Evolutionary conservation across 2,329 filamentous ascomycete genomes (phyloP), one percentile per base, ranked within the genome.

Genomic region (Coniochaeta sp.): DNA sequence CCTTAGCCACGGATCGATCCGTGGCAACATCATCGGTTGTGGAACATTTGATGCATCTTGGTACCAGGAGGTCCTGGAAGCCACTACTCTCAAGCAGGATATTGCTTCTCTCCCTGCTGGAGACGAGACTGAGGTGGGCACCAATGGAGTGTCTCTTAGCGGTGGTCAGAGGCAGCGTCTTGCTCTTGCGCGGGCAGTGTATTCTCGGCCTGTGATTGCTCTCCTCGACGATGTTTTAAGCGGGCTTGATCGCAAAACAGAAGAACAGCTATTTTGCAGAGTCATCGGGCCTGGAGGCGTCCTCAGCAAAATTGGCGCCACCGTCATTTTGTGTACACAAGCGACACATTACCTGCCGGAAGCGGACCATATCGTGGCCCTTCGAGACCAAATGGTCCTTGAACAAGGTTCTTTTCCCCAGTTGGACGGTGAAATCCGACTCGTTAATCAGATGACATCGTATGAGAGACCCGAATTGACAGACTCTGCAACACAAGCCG

Each of bases 131-230:
- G 63, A 70, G 0, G 67, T 79, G 43, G 77, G 78, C 1, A 77
- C 73, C 47, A 75, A 76, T 50, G 77, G 78, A 0, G 69, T 78
- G 52, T 73, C 71, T 12, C 68, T 80, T 0, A 78, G 75, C 3
- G 78, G 78, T 17, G 77, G 78, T 0, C 78, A 80, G 62, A 75
- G 74, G 61, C 74, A 77, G 57, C 72, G 76, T 8, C 66, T 78
- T 6, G 72, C 73, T 6, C 60, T 76, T 38, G 74, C 74, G 0
- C 67, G 74, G 28, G 73, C 74, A 6, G 58, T 75, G 1, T 76
- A 76, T 40, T 71, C 70, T 1, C 66, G 68, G 1, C 68, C 70
- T 1, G 40, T 64, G 1, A 57, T 73, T 1, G 68, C 72, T 7
- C 47, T 76, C 43, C 19, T 47, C n/a, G 47, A 52, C 24, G 47